phyloP scores from a whole-genome alignment of 495 filamentous ascomycete species.

The Bacidia gigantensis region DNA sequence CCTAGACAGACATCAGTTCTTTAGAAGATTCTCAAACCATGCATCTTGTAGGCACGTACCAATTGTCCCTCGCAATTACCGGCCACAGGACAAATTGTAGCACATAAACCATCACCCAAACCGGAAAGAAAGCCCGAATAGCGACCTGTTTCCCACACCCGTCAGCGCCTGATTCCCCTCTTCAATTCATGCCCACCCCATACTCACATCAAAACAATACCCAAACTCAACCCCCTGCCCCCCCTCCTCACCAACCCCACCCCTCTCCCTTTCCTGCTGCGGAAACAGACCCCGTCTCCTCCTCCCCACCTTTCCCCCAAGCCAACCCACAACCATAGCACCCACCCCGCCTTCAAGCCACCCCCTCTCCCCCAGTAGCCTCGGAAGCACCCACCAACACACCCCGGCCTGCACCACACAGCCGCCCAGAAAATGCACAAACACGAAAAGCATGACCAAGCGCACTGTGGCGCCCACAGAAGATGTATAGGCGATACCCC shows the following conservation, averaged over 20 bases:
- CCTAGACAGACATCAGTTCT: conserved; percentile 17
- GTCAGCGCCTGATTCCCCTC: background rate
- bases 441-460: conserved; percentile 48
- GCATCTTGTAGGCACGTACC: conserved; percentile 22
- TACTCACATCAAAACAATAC: conserved; percentile 61
- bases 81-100: conserved; percentile 61
- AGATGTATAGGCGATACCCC: conserved; percentile 55
- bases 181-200: background rate
- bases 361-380: conserved; percentile 36
- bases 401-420: conserved; percentile 47
- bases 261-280: conserved; percentile 39
- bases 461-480: conserved; percentile 42
- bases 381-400: conserved; percentile 51
- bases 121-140: conserved; percentile 60
- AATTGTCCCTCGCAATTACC: conserved; percentile 37
- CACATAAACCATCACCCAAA: conserved; percentile 61
- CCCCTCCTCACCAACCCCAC: conserved; percentile 34
- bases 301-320: conserved; percentile 21
- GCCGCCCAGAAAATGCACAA: conserved; percentile 51
- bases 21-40: background rate
- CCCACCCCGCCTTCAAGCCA: conserved; percentile 31
- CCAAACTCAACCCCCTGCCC: conserved; percentile 58
- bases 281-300: conserved; percentile 43
- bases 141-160: conserved; percentile 35
- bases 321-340: background rate